phyloP scores from a whole-genome alignment of 208 protist genomes.

The Trypanosomatidae sp. region DNA sequence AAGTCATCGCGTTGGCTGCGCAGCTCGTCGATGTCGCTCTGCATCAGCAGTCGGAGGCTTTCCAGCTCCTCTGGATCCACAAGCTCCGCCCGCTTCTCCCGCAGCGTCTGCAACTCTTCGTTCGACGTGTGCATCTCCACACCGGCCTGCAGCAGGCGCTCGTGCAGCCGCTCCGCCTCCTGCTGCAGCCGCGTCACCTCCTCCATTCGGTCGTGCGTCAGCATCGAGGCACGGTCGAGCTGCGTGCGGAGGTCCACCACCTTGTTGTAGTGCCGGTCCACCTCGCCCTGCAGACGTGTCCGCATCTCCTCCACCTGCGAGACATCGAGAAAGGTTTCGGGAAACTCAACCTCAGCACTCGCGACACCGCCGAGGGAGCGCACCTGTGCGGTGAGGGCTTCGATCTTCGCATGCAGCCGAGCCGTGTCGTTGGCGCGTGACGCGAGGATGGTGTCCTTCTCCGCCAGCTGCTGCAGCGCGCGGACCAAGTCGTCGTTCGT shows the following conservation, averaged over 20 bases:
- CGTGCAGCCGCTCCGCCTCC: constrained; percentile 43
- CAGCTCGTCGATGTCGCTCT: constrained; percentile 74
- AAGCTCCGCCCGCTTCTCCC: constrained; percentile 44
- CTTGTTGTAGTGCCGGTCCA: constrained; percentile 66
- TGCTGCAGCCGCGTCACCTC: constrained; percentile 50
- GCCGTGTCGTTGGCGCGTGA: constrained; percentile 84
- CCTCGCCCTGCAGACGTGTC: constrained; percentile 45
- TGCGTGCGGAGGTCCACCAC: constrained; percentile 67
- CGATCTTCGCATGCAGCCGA: constrained; percentile 72
- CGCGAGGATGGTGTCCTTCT: constrained; percentile 80
- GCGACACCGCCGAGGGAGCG: no score
- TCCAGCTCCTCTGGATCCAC: constrained; percentile 70
- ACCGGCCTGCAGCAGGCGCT: constrained; percentile 36
- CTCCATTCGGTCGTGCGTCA: constrained; percentile 54
- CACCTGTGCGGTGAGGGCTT: constrained; percentile 61
- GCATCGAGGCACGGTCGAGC: constrained; percentile 64
- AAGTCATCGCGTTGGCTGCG: constrained; percentile 51
- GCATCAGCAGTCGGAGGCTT: constrained; percentile 73
- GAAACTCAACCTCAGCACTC: no score
- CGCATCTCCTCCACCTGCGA: constrained; percentile 87
- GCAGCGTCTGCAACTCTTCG: constrained; percentile 40
- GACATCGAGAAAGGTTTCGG: constrained; percentile 80
- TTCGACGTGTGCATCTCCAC: constrained; percentile 43
- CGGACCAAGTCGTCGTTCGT: constrained; percentile 80
- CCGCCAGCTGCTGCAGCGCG: constrained; percentile 63